These are phyloP conservation scores for Rosa rugosa DNA, from an alignment of 306 rosid genomes.

Conservation along the genomic window DNA sequence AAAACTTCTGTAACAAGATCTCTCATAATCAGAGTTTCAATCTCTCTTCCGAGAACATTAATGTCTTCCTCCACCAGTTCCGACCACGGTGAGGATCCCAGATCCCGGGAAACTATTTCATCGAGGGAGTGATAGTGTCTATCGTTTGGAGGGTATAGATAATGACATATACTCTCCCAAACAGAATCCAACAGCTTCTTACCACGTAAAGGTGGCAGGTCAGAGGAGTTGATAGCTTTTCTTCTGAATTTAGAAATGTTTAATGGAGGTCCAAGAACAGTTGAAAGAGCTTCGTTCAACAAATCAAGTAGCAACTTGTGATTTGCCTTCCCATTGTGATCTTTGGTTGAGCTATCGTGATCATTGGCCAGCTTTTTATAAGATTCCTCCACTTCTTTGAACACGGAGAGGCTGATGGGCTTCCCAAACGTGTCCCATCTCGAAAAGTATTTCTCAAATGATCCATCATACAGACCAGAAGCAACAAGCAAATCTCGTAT, in stretches of 20 bases:
- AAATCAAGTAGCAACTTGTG: constrained; percentile 66
- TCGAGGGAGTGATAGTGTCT: constrained; percentile 54
- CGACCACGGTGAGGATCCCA: constrained; percentile 58
- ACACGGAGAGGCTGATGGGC: constrained; percentile 70
- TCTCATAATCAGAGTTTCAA: constrained; percentile 59
- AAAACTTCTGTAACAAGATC: constrained; percentile 74
- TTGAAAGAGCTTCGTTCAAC: constrained; percentile 74
- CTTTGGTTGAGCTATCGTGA: constrained; percentile 36
- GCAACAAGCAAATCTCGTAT: constrained; percentile 78
- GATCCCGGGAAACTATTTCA: constrained; percentile 59
- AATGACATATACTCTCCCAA: constrained; percentile 52
- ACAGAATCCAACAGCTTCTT: constrained; percentile 61
- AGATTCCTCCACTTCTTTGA: constrained; percentile 85
- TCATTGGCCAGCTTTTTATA: constrained; percentile 40
- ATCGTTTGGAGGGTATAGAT: constrained; percentile 46
- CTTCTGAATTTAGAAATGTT: constrained; percentile 51
- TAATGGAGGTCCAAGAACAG: constrained; percentile 61
- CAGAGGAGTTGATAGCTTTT: constrained; percentile 43
- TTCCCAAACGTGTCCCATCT: constrained; percentile 60
- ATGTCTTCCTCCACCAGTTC: constrained; percentile 51
- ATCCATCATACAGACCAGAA: constrained; percentile 87
- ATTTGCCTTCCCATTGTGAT: constrained; percentile 45
- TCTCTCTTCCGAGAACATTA: constrained; percentile 53
- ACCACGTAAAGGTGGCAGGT: constrained; percentile 51
- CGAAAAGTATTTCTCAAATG: constrained; percentile 55